Percentiles rank a stretch among this genome's conserved stretches.
Evolutionary conservation across 371 early-diverging fungal genomes (phyloP).

Genomic region (Actinomortierella ambigua): DNA sequence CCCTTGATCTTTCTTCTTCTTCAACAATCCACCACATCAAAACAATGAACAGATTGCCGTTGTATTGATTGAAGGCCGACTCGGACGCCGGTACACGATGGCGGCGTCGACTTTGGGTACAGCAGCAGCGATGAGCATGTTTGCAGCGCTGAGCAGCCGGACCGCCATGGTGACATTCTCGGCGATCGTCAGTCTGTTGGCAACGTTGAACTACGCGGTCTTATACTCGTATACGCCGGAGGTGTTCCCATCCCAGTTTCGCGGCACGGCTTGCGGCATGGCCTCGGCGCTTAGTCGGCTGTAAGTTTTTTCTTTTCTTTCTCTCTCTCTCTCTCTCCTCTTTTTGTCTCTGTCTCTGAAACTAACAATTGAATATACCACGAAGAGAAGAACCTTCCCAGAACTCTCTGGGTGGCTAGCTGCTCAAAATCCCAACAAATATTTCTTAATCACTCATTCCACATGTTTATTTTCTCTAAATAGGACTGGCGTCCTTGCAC

Average conservation of each 20-base stretch:
- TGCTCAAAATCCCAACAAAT: background rate
- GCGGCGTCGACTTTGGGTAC: slow-evolving; percentile 75
- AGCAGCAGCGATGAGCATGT: slow-evolving; percentile 66
- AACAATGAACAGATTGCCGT: slow-evolving; percentile 61
- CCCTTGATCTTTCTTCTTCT: background rate
- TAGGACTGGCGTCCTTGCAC: slow-evolving; percentile 76
- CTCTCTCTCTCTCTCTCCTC: background rate
- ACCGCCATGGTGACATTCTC: slow-evolving; percentile 66
- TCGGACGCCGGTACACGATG: slow-evolving; percentile 88
- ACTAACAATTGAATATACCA: background rate
- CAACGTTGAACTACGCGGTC: slow-evolving; percentile 82
- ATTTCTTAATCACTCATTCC: background rate
- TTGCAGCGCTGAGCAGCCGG: slow-evolving; percentile 58
- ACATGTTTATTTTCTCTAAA: background rate
- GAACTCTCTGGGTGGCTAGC: too few species aligned
- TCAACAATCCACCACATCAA: background rate
- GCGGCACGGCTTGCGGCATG: slow-evolving; percentile 84
- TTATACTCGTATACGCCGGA: slow-evolving; percentile 91
- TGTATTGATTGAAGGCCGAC: slow-evolving; percentile 71
- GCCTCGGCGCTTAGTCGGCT: slow-evolving; percentile 80
- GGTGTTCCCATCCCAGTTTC: slow-evolving; percentile 76
- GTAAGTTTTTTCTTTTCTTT: slow-evolving; percentile 31
- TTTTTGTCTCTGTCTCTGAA: background rate
- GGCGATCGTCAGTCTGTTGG: slow-evolving; percentile 71
- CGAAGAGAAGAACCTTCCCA: background rate